Base-by-base conservation (phyloP, 768 basidiomycete genomes). In the Lactarius sp. region DNA sequence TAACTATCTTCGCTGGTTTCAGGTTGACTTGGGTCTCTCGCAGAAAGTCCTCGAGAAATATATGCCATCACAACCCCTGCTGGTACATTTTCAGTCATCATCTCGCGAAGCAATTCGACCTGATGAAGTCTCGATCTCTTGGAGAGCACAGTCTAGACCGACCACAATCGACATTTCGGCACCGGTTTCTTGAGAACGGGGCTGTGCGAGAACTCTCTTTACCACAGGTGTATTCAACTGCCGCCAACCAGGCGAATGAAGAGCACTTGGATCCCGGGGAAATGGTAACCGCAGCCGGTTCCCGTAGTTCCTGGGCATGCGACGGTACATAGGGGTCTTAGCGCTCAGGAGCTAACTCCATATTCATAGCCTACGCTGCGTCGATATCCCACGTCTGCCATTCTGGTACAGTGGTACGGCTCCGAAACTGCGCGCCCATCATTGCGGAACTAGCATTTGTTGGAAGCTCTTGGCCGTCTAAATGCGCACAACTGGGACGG, bases 161-260 rank as follows among this genome's bases (percentile, higher is more conserved):
- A 8, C 37, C 12, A 37, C 44, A 44, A 1, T 44, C 14, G 27
- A 16, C 16, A 27, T 1, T 51, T 16, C 6, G 13, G 27, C 50
- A 33, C 13, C 6, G 44, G 3, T 36, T 58, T n/a, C 42, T 57
- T 20, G 12, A 31, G 33, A 58, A 16, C 6, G 12, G 37, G 41
- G 42, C 50, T 53, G 41, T 58, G 56, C 37, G 27, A 60, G 27
- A 53, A 59, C 6, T 57, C 52, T 59, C 31, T 47, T 49, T 64
- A n/a, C 58, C 57, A 64, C 57, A 52, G 52, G 33, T 54, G 57
- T 49, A 49, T 31, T 39, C n/a, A 22, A 41, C 22, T 47, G 13
- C 61, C 16, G 55, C 52, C 57, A 50, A 56, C 27, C 31, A 20
- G 2, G 20, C 39, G 14, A 14, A n/a, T 4, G 14, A 41, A 33